These are phyloP conservation scores for Xylaria sp. DNA, from an alignment of 2,329 filamentous ascomycete species.

Conservation along the genomic window DNA sequence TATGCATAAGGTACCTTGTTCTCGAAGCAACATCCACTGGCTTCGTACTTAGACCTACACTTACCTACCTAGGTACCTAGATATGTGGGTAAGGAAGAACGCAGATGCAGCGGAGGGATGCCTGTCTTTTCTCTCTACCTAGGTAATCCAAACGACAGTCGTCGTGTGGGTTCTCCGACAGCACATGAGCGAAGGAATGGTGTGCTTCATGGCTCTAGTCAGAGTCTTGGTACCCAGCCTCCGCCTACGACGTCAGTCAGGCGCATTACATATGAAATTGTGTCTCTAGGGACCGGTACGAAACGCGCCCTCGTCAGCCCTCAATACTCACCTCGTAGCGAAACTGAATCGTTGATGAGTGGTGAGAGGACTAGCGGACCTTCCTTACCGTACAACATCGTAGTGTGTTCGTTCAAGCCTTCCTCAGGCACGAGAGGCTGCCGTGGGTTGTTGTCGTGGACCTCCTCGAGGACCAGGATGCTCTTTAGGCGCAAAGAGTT, in stretches of 20 bases:
- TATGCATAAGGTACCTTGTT: background rate
- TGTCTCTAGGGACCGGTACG: slow-evolving; percentile 2
- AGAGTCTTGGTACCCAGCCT: background rate
- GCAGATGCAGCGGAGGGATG: background rate
- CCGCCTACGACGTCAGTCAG: background rate
- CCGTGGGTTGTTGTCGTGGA: slow-evolving; percentile 60
- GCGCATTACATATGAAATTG: background rate
- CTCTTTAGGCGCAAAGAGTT: slow-evolving; percentile 59
- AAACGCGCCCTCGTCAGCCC: slow-evolving; percentile 48
- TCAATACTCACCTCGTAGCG: background rate
- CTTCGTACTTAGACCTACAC: too few relatives aligned
- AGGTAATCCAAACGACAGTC: too few relatives aligned
- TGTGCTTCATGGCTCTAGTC: background rate
- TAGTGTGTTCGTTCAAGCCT: slow-evolving; percentile 60
- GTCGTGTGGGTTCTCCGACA: too few relatives aligned
- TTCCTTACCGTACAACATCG: slow-evolving; percentile 50
- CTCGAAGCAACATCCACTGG: background rate
- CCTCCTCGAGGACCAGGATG: slow-evolving; percentile 56
- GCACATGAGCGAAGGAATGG: background rate
- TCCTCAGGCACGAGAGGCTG: slow-evolving; percentile 55
- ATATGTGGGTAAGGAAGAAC: background rate
- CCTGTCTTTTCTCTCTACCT: too few relatives aligned
- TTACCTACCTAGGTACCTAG: too few relatives aligned
- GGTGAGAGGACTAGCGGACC: slow-evolving; percentile 47
- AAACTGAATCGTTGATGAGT: background rate